Base-by-base conservation (phyloP, 2,329 filamentous ascomycete species). In the Cladosporium cucumerinum region DNA sequence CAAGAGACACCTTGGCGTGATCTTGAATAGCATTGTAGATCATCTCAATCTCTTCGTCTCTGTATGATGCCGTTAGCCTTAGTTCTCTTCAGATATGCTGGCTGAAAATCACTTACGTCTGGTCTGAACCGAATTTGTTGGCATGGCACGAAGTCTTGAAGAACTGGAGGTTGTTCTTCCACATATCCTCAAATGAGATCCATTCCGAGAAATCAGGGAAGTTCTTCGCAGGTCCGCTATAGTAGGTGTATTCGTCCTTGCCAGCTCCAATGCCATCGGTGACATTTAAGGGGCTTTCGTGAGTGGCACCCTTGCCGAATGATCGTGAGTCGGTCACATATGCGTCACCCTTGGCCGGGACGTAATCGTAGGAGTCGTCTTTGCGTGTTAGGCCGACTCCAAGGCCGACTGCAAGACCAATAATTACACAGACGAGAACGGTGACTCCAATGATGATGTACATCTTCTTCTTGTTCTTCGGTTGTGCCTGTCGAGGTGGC, bases 21-120 rank as follows among this genome's bases (percentile, higher is more conserved):
- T 71, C 58, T 48, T 75, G 67, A 66, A 82, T 78, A 23, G 73
- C 76, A 26, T 71, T 66, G 66, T 77, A 75, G 66, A 82, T 76
- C 55, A 74, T 69, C 21, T 73, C 65, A 11, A 72, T 78, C 68
- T 81, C 79, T 2, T 72, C 66, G 26, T 74, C 70, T 46, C 71
- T 75, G 70, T 14, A 10, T 11, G 21, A 5, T 16, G 12, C 11
- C 28, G 48, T 63, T 34, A 63, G 61, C 10, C 16, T 21, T 23
- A 4, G 25, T 46, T 23, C 26, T 28, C 51, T 28, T 26, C 11
- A 26, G n/a, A 36, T 3, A 2, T 23, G 3, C 12, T 21, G 12
- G 1, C 5, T 14, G 4, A 11, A n/a, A 14, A 39, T 4, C 16
- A 58, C 61, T 39, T 34, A 64, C 61, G 54, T 58, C 23, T 64